A percentile compares a stretch with the other conserved stretches of the same genome.
Evolutionary conservation across 768 basidiomycete species (phyloP).

Genomic region (Cystobasidiopsis lactophilus): DNA sequence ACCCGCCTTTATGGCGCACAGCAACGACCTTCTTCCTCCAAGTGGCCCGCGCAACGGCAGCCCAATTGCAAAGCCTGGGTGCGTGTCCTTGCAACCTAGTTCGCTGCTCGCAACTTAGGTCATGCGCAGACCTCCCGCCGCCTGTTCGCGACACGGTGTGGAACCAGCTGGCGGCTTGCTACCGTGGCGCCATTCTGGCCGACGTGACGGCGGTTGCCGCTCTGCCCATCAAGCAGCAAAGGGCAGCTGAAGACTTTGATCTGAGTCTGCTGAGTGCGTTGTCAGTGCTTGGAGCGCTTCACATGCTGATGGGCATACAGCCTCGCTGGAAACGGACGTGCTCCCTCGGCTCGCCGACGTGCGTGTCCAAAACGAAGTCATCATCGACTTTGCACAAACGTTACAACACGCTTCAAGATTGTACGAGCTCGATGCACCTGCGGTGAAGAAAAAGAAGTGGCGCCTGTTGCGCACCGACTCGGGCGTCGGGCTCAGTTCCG

Average conservation of each 20-base stretch:
- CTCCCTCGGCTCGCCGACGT: conserved; percentile 48
- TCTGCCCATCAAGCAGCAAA: conserved; percentile 29
- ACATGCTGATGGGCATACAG: not conserved
- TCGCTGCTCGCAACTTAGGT: too few relatives aligned
- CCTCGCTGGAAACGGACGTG: conserved; percentile 51
- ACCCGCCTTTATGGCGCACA: conserved; percentile 79
- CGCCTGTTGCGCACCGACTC: not conserved
- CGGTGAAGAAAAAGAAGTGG: not conserved
- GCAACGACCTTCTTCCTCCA: conserved; percentile 59
- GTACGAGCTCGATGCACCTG: conserved; percentile 27
- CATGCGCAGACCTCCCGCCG: not conserved
- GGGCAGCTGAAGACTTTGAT: conserved; percentile 66
- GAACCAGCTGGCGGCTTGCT: not conserved
- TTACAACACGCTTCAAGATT: conserved; percentile 51
- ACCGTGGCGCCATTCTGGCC: not conserved
- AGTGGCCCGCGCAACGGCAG: conserved; percentile 29
- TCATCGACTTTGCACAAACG: conserved; percentile 44
- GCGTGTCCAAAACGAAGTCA: conserved; percentile 48
- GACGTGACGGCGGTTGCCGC: not conserved
- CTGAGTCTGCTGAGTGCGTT: conserved; percentile 41
- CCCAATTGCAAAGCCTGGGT: not conserved
- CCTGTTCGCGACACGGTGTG: not conserved
- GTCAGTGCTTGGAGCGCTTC: not conserved
- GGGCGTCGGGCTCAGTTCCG: not conserved
- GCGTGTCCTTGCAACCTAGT: too few relatives aligned